Evolutionary conservation across 2,329 filamentous ascomycete species (phyloP).

Genomic region (Arthrocladium fulminans): DNA sequence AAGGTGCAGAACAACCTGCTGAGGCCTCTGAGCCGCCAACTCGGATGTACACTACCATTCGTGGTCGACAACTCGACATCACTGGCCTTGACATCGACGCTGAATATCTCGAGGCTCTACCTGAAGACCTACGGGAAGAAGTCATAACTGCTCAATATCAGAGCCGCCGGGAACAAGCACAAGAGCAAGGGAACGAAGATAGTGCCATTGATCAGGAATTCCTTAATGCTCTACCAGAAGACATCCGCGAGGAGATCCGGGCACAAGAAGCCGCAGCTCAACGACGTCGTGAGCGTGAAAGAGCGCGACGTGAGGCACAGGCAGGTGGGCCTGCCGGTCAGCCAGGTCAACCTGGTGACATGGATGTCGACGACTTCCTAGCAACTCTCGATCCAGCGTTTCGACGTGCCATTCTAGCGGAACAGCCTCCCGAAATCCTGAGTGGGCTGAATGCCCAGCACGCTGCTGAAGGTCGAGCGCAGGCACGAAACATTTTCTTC

Average conservation of each 20-base stretch:
- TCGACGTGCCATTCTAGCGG: constrained; percentile 77
- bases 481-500: constrained; percentile 50
- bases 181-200: constrained; percentile 45
- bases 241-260: constrained; percentile 81
- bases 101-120: constrained; percentile 92
- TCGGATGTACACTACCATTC: constrained; percentile 72
- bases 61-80: constrained; percentile 82
- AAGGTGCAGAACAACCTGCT: constrained; percentile 31
- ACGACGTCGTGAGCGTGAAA: constrained; percentile 77
- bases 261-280: constrained; percentile 85
- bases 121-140: constrained; percentile 91
- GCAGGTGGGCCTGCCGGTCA: constrained; percentile 37
- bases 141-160: constrained; percentile 87
- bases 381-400: constrained; percentile 79
- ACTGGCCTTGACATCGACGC: constrained; percentile 90
- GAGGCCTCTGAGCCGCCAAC: constrained; percentile 37
- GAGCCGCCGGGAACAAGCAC: constrained; percentile 70
- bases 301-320: constrained; percentile 59
- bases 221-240: constrained; percentile 79
- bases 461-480: constrained; percentile 71
- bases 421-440: constrained; percentile 82
- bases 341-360: constrained; percentile 59
- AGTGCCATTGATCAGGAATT: constrained; percentile 53
- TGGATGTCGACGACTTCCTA: constrained; percentile 88
- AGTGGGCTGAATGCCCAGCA: constrained; percentile 76